A percentile compares a stretch with the other conserved stretches of the same genome.
phyloP scores from a whole-genome alignment of 345 rosid species.

The Noccaea caerulescens region DNA sequence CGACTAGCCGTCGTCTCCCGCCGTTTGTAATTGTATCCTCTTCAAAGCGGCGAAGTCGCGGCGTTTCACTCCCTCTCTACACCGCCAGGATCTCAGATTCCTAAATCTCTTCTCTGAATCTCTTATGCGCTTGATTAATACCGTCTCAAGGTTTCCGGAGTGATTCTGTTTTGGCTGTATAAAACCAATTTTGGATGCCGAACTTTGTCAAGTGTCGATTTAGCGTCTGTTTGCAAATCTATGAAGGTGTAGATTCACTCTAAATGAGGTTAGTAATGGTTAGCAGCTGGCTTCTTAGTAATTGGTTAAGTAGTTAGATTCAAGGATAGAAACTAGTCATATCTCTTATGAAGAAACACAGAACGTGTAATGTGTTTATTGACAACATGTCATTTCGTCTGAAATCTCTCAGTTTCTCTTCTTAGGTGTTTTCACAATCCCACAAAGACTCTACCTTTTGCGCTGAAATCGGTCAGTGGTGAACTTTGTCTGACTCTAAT shows the following conservation, averaged over 20 bases:
- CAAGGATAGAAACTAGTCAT: no score
- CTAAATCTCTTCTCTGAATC: neutral
- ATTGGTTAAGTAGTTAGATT: no score
- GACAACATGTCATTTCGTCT: constrained; percentile 11
- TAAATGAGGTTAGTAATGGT: constrained; percentile 26
- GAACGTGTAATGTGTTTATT: neutral
- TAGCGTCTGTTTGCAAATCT: neutral
- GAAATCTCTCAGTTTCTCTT: constrained; percentile 11
- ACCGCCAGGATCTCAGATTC: neutral
- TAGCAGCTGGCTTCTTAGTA: no score
- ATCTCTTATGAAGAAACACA: no score
- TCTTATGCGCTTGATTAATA: neutral
- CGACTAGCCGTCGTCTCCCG: constrained; percentile 27
- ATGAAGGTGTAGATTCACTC: constrained; percentile 20
- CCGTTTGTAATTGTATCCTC: constrained; percentile 21
- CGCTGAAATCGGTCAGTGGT: constrained; percentile 38
- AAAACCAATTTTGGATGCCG: neutral
- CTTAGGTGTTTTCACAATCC: constrained; percentile 25
- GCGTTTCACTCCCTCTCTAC: constrained; percentile 11
- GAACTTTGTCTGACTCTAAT: neutral
- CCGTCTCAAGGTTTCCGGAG: constrained; percentile 18
- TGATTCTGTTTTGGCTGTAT: constrained; percentile 7
- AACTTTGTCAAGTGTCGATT: neutral
- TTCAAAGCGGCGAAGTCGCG: constrained; percentile 24
- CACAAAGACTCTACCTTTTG: constrained; percentile 37